Percentiles rank a stretch among this genome's conserved stretches.
Evolutionary conservation across 208 protist species (phyloP).

Genomic region (Trypanosoma grayi): DNA sequence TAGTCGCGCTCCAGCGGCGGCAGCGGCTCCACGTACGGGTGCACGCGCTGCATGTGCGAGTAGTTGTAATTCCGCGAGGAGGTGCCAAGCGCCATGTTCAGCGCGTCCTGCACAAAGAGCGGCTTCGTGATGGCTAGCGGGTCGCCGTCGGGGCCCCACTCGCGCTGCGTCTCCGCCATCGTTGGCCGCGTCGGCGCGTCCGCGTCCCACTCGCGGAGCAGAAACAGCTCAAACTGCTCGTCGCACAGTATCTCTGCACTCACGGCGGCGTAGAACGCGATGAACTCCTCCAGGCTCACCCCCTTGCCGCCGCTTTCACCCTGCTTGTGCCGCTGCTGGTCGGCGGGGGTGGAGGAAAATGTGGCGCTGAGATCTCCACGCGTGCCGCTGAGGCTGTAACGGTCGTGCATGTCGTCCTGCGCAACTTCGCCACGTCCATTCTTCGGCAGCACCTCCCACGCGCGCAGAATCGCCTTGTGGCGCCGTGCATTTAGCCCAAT

Average conservation of each 20-base stretch:
- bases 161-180: constrained; percentile 62
- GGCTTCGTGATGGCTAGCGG: constrained; percentile 51
- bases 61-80: constrained; percentile 75
- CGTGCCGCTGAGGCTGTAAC: constrained; percentile 12
- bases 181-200: constrained; percentile 50
- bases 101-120: constrained; percentile 61
- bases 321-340: background rate
- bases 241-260: constrained; percentile 49
- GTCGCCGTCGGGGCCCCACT: constrained; percentile 73
- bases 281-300: constrained; percentile 53
- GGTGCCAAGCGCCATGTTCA: constrained; percentile 47
- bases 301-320: constrained; percentile 3
- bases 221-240: constrained; percentile 64
- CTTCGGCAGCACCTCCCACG: constrained; percentile 55
- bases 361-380: constrained; percentile 11
- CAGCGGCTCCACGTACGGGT: constrained; percentile 62
- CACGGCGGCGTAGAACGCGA: constrained; percentile 77
- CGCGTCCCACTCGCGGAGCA: constrained; percentile 71
- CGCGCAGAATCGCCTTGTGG: constrained; percentile 53
- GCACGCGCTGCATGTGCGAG: constrained; percentile 70
- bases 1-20: constrained; percentile 59
- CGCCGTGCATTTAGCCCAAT: constrained; percentile 70
- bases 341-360: background rate
- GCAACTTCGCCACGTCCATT: constrained; percentile 35
- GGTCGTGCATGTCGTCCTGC: constrained; percentile 32